Evolutionary conservation across 1,139 yeast species (phyloP).

Genomic region (Kurtzmaniella natalensis): DNA sequence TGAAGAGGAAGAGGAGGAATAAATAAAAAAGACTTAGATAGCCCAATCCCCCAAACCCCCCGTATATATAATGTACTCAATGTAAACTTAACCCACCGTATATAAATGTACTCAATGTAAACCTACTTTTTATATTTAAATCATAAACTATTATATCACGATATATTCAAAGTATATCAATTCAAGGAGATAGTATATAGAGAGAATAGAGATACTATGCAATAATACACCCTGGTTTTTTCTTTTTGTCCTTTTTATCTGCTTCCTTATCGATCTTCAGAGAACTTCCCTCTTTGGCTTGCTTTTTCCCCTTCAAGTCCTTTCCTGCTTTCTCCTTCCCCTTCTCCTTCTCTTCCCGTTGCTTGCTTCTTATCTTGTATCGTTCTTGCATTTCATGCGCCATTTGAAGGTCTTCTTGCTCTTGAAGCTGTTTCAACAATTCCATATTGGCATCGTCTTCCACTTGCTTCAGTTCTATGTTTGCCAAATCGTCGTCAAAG

Average conservation of each 20-base stretch:
- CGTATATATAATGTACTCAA: no score
- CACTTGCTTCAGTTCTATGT: slow-evolving; percentile 12
- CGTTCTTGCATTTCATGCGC: slow-evolving; percentile 45
- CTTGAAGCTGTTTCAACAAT: slow-evolving; percentile 53
- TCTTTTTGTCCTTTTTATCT: slow-evolving; percentile 12
- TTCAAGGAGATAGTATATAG: no score
- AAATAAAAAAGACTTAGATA: no score
- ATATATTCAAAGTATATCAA: no score
- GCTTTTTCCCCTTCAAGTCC: slow-evolving; percentile 11
- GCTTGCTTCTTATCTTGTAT: slow-evolving; percentile 12
- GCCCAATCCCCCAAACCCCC: no score
- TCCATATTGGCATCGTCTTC: slow-evolving; percentile 30
- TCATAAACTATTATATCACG: no score
- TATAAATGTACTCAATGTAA: no score
- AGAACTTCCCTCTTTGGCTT: slow-evolving; percentile 3
- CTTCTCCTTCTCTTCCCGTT: slow-evolving; percentile 4
- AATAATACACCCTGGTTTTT: slow-evolving; percentile 17
- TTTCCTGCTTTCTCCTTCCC: slow-evolving; percentile 5
- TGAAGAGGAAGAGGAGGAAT: slow-evolving; percentile 15
- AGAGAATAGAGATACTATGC: slow-evolving; percentile 10
- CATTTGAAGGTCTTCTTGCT: slow-evolving; percentile 53
- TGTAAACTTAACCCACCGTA: no score
- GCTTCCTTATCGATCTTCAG: slow-evolving; percentile 8
- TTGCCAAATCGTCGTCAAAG: slow-evolving; percentile 20
- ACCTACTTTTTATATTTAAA: no score